phyloP scores from a whole-genome alignment of 352 stramenopile species.

The Phytophthora macrochlamydospora region DNA sequence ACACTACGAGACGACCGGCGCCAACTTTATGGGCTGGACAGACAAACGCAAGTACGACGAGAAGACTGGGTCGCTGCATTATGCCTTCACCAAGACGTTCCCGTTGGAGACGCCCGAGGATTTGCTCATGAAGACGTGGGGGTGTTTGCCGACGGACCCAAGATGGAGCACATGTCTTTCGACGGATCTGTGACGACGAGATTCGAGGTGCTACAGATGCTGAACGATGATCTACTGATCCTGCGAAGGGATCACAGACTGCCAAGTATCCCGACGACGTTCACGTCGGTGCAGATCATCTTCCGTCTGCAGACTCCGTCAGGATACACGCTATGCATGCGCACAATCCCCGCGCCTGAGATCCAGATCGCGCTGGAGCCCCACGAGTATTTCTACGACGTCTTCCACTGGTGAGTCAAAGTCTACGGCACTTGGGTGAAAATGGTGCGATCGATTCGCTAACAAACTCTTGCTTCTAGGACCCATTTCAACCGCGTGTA shows the following conservation, averaged over 20 bases:
- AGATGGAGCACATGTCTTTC: slow-evolving; percentile 56
- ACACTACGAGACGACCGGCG: slow-evolving; percentile 41
- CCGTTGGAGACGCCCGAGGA: slow-evolving; percentile 31
- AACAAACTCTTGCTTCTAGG: slow-evolving; percentile 22
- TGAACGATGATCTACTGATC: slow-evolving; percentile 69
- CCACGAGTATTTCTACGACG: slow-evolving; percentile 67
- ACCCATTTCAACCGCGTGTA: slow-evolving; percentile 66
- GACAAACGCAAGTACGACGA: slow-evolving; percentile 47
- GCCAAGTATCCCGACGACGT: slow-evolving; percentile 50
- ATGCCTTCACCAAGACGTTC: slow-evolving; percentile 66
- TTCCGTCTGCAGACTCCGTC: slow-evolving; percentile 67
- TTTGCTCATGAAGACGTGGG: slow-evolving; percentile 50
- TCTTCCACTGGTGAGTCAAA: slow-evolving; percentile 58
- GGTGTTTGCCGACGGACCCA: slow-evolving; percentile 44
- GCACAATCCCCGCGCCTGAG: slow-evolving; percentile 61
- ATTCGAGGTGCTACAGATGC: slow-evolving; percentile 56
- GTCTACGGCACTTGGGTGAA: not conserved
- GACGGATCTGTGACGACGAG: slow-evolving; percentile 50
- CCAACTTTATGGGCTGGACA: slow-evolving; percentile 62
- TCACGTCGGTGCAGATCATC: slow-evolving; percentile 60
- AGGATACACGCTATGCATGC: slow-evolving; percentile 68
- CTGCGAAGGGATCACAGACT: slow-evolving; percentile 63
- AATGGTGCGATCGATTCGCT: too few relatives aligned
- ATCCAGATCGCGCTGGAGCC: slow-evolving; percentile 45
- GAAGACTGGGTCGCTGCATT: slow-evolving; percentile 43